Evolutionary conservation across 2,329 filamentous ascomycete genomes (phyloP), one percentile per base, ranked within the genome.

Genomic region (Aspergillus ustus): DNA sequence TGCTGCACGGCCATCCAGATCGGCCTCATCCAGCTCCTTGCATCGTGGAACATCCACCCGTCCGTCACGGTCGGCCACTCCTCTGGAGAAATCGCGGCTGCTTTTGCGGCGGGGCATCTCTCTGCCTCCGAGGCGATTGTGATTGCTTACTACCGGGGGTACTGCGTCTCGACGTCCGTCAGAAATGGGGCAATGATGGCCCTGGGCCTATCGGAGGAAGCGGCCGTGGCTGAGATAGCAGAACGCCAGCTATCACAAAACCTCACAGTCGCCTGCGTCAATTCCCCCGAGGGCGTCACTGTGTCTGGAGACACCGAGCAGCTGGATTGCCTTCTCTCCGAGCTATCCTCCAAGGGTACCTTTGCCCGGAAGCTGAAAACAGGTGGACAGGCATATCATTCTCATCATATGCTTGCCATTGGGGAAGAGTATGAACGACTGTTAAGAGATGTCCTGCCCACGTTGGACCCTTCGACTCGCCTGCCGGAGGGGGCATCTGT

Each of bases 31-130:
- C 60, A 45, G 13, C 43, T n/a, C 43, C 43, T 45, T 2, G 8
- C 43, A 19, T 17, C 17, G 0, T 75, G 75, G 4, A 75, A 75
- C 3, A 57, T 83, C 20, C 49, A 55, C 0, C 74, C 79, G 7
- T 43, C 61, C 1, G 75, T 73, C 1, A 79, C 81, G 0, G 74
- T 83, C 2, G 82, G 83, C 3, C 83, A 84, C 64, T 83, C 81
- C 0, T 81, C 79, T 0, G 83, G 83, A 1, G 83, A 85, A 63
- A 84, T 84, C 15, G 81, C 70, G 0, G 82, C 82, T 0, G 83
- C 81, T 0, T 85, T 83, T 63, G 81, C 82, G 0, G 78, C 81
- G 0, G 82, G 82, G 0, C 71, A 77, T 19, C 57, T 86, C 2
- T 72, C 72, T 0, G 73, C 72, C 1, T 52, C 67, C 1, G 78